Evolutionary conservation across 2,329 filamentous ascomycete genomes (phyloP), one percentile per base, ranked within the genome.

Genomic region (Metarhizium album): DNA sequence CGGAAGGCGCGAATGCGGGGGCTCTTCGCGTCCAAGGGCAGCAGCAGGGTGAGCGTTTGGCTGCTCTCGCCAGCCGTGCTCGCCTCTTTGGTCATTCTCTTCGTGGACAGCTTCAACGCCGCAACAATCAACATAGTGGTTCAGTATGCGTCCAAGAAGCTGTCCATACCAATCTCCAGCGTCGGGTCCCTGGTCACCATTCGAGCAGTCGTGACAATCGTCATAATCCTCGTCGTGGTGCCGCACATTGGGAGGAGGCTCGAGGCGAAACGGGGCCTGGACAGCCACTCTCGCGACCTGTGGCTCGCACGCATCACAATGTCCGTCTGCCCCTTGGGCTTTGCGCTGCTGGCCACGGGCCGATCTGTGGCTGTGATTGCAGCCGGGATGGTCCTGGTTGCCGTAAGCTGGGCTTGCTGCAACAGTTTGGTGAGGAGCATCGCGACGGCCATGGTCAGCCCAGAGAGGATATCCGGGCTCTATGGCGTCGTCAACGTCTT

Each of bases 221-320:
- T 50, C 2, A 43, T 50, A 0, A 18, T 50, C n/a, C 43, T 50
- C 22, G 4, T 42, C 22, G 11, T 43, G 7, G 22, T 43, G 18
- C 22, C 40, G 14, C 13, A 20, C 7, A 24, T 49, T 14, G 48
- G 48, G 3, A 31, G 23, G 8, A 20, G 42, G 16, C n/a, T 49
- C 3, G 16, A 22, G 16, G 16, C 29, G 3, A 33, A 33, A 35
- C 37, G 18, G 11, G 27, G 27, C 2, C 29, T 49, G 38, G 38
- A 43, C 29, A 42, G 24, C 18, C 48, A 23, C 22, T n/a, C 48
- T 43, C 48, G 48, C 27, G 48, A 49, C 29, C 48, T 49, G 3
- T 49, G 48, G 48, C 48, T 49, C 14, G 40, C 48, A 14, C n/a
- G 40, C n/a, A 27, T 49, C 4, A 49, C 48, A 3, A 40, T 49